Evolutionary conservation across 1,139 yeast species (phyloP).

Genomic region (Blastobotrys capitulatus): DNA sequence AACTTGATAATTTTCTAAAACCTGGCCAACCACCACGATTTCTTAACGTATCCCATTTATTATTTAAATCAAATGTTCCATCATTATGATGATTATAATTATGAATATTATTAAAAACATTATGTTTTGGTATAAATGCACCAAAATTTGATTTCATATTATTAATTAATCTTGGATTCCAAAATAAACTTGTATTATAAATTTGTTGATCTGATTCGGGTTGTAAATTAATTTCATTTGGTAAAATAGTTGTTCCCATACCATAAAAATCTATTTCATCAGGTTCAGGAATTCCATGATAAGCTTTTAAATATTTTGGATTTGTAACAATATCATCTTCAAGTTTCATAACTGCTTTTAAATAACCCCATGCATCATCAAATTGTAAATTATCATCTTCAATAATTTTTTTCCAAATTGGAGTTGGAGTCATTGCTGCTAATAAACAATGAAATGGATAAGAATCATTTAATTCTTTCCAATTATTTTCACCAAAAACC

Average conservation of each 20-base stretch:
- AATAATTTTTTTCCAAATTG: slow-evolving; percentile 6
- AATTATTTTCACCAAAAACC: slow-evolving; percentile 4
- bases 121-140: neutral
- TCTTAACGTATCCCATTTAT: slow-evolving; percentile 9
- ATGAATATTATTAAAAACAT: neutral
- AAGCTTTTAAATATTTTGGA: neutral
- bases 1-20: slow-evolving; percentile 4
- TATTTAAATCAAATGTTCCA: neutral
- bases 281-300: slow-evolving; percentile 8
- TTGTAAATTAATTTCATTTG: neutral
- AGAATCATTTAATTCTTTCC: slow-evolving; percentile 3
- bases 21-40: slow-evolving; percentile 13
- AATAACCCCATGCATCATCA: slow-evolving; percentile 7
- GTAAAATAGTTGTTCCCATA: slow-evolving; percentile 8
- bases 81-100: neutral
- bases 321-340: slow-evolving; percentile 2
- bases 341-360: neutral
- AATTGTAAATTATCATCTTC: neutral
- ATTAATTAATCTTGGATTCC: neutral
- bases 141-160: neutral
- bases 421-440: slow-evolving; percentile 11
- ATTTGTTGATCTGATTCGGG: neutral
- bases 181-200: slow-evolving; percentile 3
- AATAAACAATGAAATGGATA: slow-evolving; percentile 4
- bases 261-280: slow-evolving; percentile 8